Conservation (phyloP, 345 rosid species). For the Eucalyptus pauciflora region DNA sequence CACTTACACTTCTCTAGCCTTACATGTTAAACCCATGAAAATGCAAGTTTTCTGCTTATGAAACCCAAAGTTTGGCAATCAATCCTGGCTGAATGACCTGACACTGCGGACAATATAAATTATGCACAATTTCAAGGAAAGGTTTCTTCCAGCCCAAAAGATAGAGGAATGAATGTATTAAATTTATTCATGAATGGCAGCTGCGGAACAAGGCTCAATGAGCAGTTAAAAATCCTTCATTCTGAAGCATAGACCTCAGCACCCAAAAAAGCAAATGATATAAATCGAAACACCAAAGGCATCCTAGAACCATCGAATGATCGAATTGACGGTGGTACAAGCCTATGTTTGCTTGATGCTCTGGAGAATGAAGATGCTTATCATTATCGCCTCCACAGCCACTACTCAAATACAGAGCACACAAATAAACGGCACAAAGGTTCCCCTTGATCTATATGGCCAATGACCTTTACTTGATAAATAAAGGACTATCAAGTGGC, state of each 20-base stretch:
- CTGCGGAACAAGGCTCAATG: neutral
- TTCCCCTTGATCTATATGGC: neutral
- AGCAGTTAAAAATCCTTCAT: neutral
- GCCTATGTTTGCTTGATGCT: neutral
- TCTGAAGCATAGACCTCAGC: neutral
- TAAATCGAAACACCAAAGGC: neutral
- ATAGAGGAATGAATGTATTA: neutral
- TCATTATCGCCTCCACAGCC: neutral
- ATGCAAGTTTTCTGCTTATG: neutral
- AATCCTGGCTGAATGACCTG: neutral
- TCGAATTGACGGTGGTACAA: neutral
- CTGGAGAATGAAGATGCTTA: neutral
- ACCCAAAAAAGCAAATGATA: neutral
- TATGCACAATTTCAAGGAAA: neutral
- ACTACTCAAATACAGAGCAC: neutral
- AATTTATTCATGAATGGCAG: neutral
- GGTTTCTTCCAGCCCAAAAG: neutral
- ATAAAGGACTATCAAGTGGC: neutral
- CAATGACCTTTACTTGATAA: neutral
- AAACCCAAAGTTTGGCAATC: neutral
- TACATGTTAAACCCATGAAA: neutral
- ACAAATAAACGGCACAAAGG: neutral
- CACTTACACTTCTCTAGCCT: neutral
- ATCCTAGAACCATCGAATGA: neutral
- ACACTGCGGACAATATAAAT: neutral